A percentile compares a stretch with the other conserved stretches of the same genome.
These are phyloP conservation scores for Penicillium sp. DNA, from an alignment of 2,329 filamentous ascomycete species.

Conservation along the genomic window DNA sequence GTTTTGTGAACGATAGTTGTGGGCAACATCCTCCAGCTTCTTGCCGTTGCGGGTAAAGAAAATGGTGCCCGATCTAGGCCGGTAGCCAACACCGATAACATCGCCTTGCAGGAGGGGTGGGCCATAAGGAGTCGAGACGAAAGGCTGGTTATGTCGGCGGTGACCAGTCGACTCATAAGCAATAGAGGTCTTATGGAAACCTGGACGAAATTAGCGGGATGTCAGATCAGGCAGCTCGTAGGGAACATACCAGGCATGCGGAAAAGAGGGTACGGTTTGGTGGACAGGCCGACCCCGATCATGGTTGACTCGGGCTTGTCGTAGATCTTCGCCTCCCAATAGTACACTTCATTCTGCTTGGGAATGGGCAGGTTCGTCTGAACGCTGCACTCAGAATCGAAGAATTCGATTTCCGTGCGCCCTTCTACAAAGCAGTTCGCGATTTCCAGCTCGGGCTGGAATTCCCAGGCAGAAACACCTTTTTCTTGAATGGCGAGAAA, in stretches of 20 bases:
- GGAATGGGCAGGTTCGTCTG: slow-evolving; percentile 95
- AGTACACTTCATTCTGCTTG: slow-evolving; percentile 99
- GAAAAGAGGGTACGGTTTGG: slow-evolving; percentile 95
- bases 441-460: slow-evolving; percentile 97
- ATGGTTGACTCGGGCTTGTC: slow-evolving; percentile 88
- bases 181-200: slow-evolving; percentile 86
- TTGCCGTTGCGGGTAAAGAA: slow-evolving; percentile 99
- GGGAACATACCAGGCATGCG: slow-evolving; percentile 72
- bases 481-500: slow-evolving; percentile 99
- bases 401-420: slow-evolving; percentile 97
- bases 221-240: not conserved
- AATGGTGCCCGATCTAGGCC: slow-evolving; percentile 86
- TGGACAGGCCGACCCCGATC: slow-evolving; percentile 88
- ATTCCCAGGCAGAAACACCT: slow-evolving; percentile 99
- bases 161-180: slow-evolving; percentile 86
- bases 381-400: slow-evolving; percentile 94
- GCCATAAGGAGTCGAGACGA: slow-evolving; percentile 72
- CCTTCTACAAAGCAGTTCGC: slow-evolving; percentile 98
- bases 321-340: slow-evolving; percentile 98
- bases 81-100: slow-evolving; percentile 91
- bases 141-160: slow-evolving; percentile 89
- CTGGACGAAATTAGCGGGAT: slow-evolving; percentile 42
- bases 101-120: slow-evolving; percentile 87
- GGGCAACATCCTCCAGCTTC: slow-evolving; percentile 87
- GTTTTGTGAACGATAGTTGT: slow-evolving; percentile 90